Evolutionary conservation across 257 asterid genomes (phyloP).

Genomic region (Verbascum thapsus): DNA sequence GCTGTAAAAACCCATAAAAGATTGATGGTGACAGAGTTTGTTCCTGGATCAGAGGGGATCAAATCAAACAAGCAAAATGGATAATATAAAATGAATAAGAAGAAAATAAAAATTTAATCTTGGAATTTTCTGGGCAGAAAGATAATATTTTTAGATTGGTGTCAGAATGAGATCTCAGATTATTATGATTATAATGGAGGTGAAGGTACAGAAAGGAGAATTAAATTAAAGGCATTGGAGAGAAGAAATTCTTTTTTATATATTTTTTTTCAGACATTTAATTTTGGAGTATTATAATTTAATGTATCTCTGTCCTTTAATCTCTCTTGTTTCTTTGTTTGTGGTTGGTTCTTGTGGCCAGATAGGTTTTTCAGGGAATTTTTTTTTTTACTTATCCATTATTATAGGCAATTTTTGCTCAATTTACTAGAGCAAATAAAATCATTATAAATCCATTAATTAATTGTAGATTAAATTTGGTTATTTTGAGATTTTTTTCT

Average conservation of each 20-base stretch:
- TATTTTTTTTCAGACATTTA: constrained; percentile 42
- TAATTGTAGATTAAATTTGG: not conserved
- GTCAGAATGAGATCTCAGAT: constrained; percentile 91
- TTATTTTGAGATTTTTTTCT: too few species aligned
- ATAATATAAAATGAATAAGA: too few species aligned
- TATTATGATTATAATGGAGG: constrained; percentile 34
- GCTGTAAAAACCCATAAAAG: constrained; percentile 82
- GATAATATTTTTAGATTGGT: constrained; percentile 48
- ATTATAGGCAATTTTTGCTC: too few species aligned
- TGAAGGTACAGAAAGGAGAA: constrained; percentile 14
- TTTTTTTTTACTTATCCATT: too few species aligned
- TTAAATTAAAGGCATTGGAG: constrained; percentile 24
- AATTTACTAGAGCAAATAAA: too few species aligned
- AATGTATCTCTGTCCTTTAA: constrained; percentile 21
- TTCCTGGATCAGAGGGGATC: constrained; percentile 73
- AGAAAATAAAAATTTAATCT: too few species aligned
- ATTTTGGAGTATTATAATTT: constrained; percentile 35
- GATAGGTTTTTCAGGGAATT: too few species aligned
- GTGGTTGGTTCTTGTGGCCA: constrained; percentile 39
- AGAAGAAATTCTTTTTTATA: constrained; percentile 20
- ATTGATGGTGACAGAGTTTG: constrained; percentile 93
- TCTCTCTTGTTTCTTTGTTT: constrained; percentile 25
- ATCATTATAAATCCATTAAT: too few species aligned
- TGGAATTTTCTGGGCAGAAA: constrained; percentile 48
- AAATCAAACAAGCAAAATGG: constrained; percentile 46